These are phyloP conservation scores for Chamaecrista fasciculata DNA, from an alignment of 306 rosid genomes.

Conservation along the genomic window DNA sequence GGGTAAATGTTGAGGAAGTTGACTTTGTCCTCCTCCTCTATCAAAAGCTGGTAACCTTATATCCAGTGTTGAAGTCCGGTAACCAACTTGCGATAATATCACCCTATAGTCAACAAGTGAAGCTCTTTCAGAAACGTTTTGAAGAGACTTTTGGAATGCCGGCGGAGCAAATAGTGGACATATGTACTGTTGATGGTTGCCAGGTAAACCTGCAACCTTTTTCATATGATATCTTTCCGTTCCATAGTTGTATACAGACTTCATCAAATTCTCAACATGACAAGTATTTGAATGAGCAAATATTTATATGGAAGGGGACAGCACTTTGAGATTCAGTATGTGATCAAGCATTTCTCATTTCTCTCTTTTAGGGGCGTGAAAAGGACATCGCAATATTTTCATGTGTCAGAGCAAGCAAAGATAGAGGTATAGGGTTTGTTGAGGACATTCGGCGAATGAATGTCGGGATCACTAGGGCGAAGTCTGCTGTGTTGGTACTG, in stretches of 20 bases:
- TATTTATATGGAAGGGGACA: neutral
- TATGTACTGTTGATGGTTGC: slow-evolving; percentile 91
- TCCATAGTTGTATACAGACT: neutral
- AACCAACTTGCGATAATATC: slow-evolving; percentile 79
- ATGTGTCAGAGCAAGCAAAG: slow-evolving; percentile 83
- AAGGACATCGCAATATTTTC: slow-evolving; percentile 88
- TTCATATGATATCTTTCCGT: neutral
- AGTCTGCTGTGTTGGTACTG: slow-evolving; percentile 81
- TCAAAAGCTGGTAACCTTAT: slow-evolving; percentile 62
- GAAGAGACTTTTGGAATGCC: slow-evolving; percentile 67
- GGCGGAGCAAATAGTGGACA: slow-evolving; percentile 75
- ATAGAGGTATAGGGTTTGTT: slow-evolving; percentile 70
- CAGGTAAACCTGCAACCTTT: slow-evolving; percentile 59
- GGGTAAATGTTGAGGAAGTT: slow-evolving; percentile 76
- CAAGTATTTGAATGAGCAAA: neutral
- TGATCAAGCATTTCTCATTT: slow-evolving; percentile 7
- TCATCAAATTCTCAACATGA: neutral
- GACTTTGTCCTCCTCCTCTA: slow-evolving; percentile 79
- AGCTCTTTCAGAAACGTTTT: slow-evolving; percentile 73
- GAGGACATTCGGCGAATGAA: slow-evolving; percentile 83
- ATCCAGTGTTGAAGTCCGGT: slow-evolving; percentile 73
- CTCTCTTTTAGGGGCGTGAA: slow-evolving; percentile 75
- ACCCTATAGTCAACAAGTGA: slow-evolving; percentile 84
- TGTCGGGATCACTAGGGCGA: slow-evolving; percentile 94
- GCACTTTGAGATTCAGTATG: too few relatives aligned